phyloP scores from a whole-genome alignment of 805 yeast genomes.

The Suhomyces kilbournensis region DNA sequence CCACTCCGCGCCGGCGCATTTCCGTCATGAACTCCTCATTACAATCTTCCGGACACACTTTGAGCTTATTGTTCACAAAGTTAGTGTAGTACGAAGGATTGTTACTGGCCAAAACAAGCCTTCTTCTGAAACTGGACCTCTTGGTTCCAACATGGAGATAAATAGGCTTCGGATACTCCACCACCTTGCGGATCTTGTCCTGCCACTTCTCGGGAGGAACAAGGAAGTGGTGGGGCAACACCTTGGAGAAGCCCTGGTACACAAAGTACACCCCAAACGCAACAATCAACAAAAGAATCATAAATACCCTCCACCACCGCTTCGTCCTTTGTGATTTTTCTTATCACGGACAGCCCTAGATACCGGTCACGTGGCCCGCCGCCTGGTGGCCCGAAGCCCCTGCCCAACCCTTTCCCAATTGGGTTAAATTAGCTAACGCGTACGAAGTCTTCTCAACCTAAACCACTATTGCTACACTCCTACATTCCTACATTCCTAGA shows the following conservation, averaged over 20 bases:
- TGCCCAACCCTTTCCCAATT: constrained; percentile 2
- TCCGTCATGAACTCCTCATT: constrained; percentile 22
- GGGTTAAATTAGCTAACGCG: constrained; percentile 8
- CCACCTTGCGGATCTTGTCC: constrained; percentile 30
- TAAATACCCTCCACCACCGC: no score
- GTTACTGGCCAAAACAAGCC: constrained; percentile 34
- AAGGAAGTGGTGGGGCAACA: constrained; percentile 32
- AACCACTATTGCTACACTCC: not conserved
- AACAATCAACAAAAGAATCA: not conserved
- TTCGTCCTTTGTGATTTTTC: not conserved
- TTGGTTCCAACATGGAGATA: constrained; percentile 35
- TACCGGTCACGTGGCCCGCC: not conserved
- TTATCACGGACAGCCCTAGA: not conserved
- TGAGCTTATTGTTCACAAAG: constrained; percentile 34
- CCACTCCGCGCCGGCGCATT: constrained; percentile 30
- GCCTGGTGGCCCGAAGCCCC: not conserved
- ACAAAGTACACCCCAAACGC: constrained; percentile 11
- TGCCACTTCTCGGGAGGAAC: constrained; percentile 41
- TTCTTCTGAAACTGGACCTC: constrained; percentile 37
- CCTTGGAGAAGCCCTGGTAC: constrained; percentile 19
- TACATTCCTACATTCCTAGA: not conserved
- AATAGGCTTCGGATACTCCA: constrained; percentile 32
- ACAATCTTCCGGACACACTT: constrained; percentile 28
- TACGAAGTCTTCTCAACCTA: constrained; percentile 2
- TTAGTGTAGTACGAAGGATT: constrained; percentile 40